phyloP scores from a whole-genome alignment of 179 eudicot species.

The Silene noctiflora region DNA sequence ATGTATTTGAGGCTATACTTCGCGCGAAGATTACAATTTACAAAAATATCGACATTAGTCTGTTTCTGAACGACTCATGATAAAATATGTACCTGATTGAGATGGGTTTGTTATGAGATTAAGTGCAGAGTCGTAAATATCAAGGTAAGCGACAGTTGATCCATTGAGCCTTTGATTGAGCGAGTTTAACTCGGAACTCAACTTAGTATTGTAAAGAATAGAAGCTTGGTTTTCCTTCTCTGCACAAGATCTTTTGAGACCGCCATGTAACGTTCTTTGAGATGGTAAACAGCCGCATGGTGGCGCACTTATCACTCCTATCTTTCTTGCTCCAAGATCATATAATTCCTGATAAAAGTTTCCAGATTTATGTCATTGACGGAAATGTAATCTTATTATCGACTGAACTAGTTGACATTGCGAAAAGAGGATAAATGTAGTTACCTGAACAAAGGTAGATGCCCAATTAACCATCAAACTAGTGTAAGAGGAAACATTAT shows the following conservation, averaged over 20 bases:
- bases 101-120: slow-evolving; percentile 34
- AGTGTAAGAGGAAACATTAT: neutral
- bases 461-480: neutral
- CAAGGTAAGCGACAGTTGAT: slow-evolving; percentile 42
- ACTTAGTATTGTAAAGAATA: slow-evolving; percentile 49
- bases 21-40: too few relatives aligned
- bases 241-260: neutral
- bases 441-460: slow-evolving; percentile 4
- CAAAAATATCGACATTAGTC: slow-evolving; percentile 28
- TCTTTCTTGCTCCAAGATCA: slow-evolving; percentile 54
- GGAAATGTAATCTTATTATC: neutral
- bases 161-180: slow-evolving; percentile 36
- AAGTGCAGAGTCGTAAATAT: slow-evolving; percentile 32
- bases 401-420: neutral
- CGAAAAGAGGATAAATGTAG: too few relatives aligned
- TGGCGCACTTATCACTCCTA: slow-evolving; percentile 48
- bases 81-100: slow-evolving; percentile 19
- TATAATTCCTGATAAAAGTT: slow-evolving; percentile 42
- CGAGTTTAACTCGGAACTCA: slow-evolving; percentile 25
- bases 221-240: slow-evolving; percentile 47
- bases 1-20: too few relatives aligned
- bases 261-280: slow-evolving; percentile 52
- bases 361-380: too few relatives aligned
- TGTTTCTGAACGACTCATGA: neutral
- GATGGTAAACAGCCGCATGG: slow-evolving; percentile 82